These are phyloP conservation scores for Platismatia glauca DNA, from an alignment of 495 filamentous ascomycete species.

Conservation along the genomic window DNA sequence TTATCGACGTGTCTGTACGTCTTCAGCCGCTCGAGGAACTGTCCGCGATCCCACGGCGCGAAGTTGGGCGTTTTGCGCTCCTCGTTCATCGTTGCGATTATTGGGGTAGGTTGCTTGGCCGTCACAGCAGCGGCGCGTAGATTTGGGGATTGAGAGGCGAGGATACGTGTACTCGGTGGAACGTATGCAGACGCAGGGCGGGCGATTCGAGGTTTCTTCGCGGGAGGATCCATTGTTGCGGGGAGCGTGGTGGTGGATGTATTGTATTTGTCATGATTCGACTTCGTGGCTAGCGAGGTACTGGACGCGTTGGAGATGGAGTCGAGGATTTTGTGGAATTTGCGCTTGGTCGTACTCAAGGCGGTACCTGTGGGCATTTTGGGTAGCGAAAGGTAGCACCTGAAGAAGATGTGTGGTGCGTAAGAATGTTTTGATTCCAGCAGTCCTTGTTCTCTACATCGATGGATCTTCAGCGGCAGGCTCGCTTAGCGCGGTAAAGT, in stretches of 20 bases:
- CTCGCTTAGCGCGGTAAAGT: not conserved
- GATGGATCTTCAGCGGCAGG: not conserved
- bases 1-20: slow-evolving; percentile 84
- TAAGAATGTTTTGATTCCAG: not conserved
- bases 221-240: slow-evolving; percentile 17
- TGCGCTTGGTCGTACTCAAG: slow-evolving; percentile 46
- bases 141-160: slow-evolving; percentile 30
- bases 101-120: slow-evolving; percentile 22
- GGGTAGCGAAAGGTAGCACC: slow-evolving; percentile 11
- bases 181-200: slow-evolving; percentile 28
- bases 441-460: not conserved
- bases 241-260: slow-evolving; percentile 24
- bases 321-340: slow-evolving; percentile 50
- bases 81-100: slow-evolving; percentile 22
- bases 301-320: slow-evolving; percentile 41
- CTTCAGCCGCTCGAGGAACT: slow-evolving; percentile 71
- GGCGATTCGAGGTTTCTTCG: slow-evolving; percentile 25
- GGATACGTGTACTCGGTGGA: slow-evolving; percentile 15
- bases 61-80: slow-evolving; percentile 47
- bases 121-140: slow-evolving; percentile 22
- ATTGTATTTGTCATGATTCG: slow-evolving; percentile 20
- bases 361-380: slow-evolving; percentile 41
- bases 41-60: slow-evolving; percentile 72
- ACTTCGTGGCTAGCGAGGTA: slow-evolving; percentile 21
- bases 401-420: not conserved